Conservation (phyloP, 495 filamentous ascomycete genomes). For the Hypoxylon lenormandii region DNA sequence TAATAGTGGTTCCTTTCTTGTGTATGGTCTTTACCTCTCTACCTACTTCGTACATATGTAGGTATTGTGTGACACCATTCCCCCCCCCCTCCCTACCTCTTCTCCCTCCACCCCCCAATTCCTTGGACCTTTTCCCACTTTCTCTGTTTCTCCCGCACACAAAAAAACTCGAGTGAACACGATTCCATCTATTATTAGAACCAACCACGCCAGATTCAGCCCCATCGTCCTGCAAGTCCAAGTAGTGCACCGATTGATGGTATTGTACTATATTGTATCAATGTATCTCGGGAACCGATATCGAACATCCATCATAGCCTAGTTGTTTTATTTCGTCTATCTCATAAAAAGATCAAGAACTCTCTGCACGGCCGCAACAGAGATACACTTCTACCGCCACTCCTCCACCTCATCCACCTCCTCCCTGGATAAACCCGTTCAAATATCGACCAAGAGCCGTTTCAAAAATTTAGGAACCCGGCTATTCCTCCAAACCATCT, state of each 20-base stretch:
- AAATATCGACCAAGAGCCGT: slow-evolving; percentile 34
- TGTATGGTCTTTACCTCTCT: too few relatives aligned
- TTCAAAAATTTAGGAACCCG: slow-evolving; percentile 32
- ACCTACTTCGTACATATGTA: too few relatives aligned
- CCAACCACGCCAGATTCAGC: slow-evolving; percentile 59
- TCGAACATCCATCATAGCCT: slow-evolving; percentile 43
- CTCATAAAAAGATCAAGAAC: not conserved
- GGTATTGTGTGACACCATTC: slow-evolving; percentile 47
- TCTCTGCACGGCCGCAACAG: not conserved
- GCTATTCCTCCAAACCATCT: slow-evolving; percentile 28
- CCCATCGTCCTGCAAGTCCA: slow-evolving; percentile 57
- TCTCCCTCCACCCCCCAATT: slow-evolving; percentile 42
- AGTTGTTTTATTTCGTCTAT: slow-evolving; percentile 17
- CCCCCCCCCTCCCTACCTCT: slow-evolving; percentile 39
- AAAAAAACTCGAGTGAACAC: slow-evolving; percentile 53
- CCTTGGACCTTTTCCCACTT: slow-evolving; percentile 45
- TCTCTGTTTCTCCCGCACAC: slow-evolving; percentile 46
- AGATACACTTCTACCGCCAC: slow-evolving; percentile 28
- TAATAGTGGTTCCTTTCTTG: too few relatives aligned
- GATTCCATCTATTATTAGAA: slow-evolving; percentile 63
- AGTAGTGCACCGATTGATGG: slow-evolving; percentile 46
- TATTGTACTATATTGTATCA: slow-evolving; percentile 42
- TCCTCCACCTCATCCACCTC: slow-evolving; percentile 17
- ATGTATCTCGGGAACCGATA: slow-evolving; percentile 41
- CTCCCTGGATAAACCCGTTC: slow-evolving; percentile 39